Conservation (phyloP, 106 monocot genomes). For the Amphibolis antarctica region DNA sequence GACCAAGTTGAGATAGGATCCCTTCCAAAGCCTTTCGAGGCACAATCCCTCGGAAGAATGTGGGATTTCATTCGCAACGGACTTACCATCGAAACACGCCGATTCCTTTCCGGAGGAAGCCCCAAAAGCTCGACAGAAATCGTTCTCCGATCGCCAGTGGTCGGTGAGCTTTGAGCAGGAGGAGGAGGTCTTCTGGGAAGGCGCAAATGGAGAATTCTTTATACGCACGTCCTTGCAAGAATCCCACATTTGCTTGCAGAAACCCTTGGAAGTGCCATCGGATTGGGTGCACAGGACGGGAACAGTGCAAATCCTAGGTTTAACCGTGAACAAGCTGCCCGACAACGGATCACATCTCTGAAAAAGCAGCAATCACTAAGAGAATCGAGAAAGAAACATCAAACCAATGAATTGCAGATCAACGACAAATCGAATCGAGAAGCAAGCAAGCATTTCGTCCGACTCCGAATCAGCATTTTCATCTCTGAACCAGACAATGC, state of each 20-base stretch:
- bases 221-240: constrained; percentile 58
- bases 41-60: constrained; percentile 66
- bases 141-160: constrained; percentile 62
- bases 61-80: constrained; percentile 28
- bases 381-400: too few relatives aligned
- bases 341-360: constrained; percentile 93
- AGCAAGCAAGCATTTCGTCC: too few relatives aligned
- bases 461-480: too few relatives aligned
- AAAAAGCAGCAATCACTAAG: neutral
- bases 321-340: constrained; percentile 34
- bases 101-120: constrained; percentile 35
- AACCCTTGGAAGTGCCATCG: constrained; percentile 21
- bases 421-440: too few relatives aligned
- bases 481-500: too few relatives aligned
- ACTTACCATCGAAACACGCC: constrained; percentile 63
- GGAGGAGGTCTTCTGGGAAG: constrained; percentile 37
- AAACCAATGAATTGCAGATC: too few relatives aligned
- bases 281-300: constrained; percentile 58
- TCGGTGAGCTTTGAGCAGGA: constrained; percentile 57
- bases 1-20: constrained; percentile 59
- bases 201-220: constrained; percentile 57
- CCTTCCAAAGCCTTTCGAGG: constrained; percentile 71
- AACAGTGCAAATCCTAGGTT: constrained; percentile 27
- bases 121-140: constrained; percentile 76
- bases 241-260: constrained; percentile 67